Base-by-base conservation (phyloP, 306 rosid species). In the Cucumis hystrix region DNA sequence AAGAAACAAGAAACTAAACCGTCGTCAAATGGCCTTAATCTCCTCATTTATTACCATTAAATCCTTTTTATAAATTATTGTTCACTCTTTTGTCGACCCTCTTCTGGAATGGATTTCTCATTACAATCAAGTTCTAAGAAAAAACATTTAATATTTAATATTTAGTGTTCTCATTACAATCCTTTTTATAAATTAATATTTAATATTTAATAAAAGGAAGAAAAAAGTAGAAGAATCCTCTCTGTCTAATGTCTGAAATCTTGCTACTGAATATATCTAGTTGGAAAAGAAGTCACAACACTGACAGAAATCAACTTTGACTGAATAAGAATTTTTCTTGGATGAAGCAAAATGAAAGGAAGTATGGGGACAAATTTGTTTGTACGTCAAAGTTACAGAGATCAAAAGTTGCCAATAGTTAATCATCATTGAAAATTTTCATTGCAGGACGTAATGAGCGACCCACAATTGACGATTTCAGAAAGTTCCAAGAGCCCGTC, bases 401-500 rank as follows among this genome's bases (percentile, higher is more conserved):
- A 45, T 8, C 54, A 43, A 54, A 33, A 49, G 21, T 61, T 20
- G 76, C 16, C 39, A 16, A 40, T 30, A 43, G 18, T 59, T 21
- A 28, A 62, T 74, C 73, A 25, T 78, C 7, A 78, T 41, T 43
- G 69, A 21, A 59, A 47, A 25, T 76, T 54, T 33, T 45, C 45
- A 68, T 55, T 82, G 82, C 85, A 91, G 91, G 95, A 89, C 15
- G 87, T 84, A 78, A 79, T 84, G 79, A 88, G 86, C 25, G 88
- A 87, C 71, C 89, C 85, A 21, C 89, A 37, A 47, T 23, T 74
- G 6, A 52, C 0, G 57, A 79, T 40, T 67, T 80, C 88, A n/a
- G 91, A 60, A 80, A 82, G 84, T 73, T 82, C 80, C 20, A 80
- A 45, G 62, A 82, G 86, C 83, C 80, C 55, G 17, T 83, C 89